Percentiles rank a stretch among this genome's conserved stretches.
Evolutionary conservation across 257 asterid genomes (phyloP).

Genomic region (Vinca minor): DNA sequence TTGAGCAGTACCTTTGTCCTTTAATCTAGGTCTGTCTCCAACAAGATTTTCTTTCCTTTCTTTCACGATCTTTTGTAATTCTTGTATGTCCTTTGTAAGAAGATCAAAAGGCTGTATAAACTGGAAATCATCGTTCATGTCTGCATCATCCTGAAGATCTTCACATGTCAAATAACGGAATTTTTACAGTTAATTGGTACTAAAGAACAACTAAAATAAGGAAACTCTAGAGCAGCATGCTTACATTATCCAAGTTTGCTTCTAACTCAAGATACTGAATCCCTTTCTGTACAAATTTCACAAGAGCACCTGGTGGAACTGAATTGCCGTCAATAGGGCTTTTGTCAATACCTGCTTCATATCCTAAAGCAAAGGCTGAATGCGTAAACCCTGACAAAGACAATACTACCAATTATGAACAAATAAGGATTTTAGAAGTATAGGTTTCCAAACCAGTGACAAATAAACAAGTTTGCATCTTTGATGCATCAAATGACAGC

Average conservation of each 20-base stretch:
- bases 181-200: too few relatives aligned
- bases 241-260: constrained; percentile 67
- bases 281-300: constrained; percentile 83
- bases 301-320: constrained; percentile 94
- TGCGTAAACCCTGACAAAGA: constrained; percentile 78
- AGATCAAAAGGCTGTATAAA: constrained; percentile 81
- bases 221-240: constrained; percentile 19
- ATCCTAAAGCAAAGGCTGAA: constrained; percentile 83
- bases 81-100: constrained; percentile 72
- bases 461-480: background rate
- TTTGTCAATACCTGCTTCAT: constrained; percentile 76
- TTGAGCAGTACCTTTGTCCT: constrained; percentile 53
- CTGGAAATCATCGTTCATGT: constrained; percentile 75
- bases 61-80: constrained; percentile 66
- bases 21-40: constrained; percentile 54
- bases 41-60: constrained; percentile 64
- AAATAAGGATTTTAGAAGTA: background rate
- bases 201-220: constrained; percentile 11
- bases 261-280: constrained; percentile 89
- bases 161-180: constrained; percentile 25
- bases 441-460: background rate
- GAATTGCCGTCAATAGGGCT: constrained; percentile 69
- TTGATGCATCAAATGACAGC: background rate
- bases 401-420: constrained; percentile 3
- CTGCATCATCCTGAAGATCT: constrained; percentile 65